Percentiles rank a stretch among this genome's conserved stretches.
Conservation (phyloP, 148 eudicot genomes). For the Chenopodium formosanum region DNA sequence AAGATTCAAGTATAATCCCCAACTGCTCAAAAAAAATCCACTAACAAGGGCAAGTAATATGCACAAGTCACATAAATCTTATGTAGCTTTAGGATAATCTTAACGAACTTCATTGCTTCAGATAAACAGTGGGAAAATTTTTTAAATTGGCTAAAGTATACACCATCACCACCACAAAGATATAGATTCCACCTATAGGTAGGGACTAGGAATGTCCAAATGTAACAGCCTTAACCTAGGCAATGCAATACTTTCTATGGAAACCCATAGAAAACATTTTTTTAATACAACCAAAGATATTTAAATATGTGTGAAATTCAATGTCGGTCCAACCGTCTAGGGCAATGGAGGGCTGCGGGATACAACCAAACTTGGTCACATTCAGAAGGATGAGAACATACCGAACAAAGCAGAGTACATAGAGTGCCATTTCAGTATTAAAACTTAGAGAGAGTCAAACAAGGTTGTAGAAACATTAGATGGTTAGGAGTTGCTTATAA, state of each 20-base stretch:
- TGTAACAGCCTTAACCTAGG: not conserved
- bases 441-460: not conserved
- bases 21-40: not conserved
- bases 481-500: not conserved
- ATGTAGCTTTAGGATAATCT: not conserved
- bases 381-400: not conserved
- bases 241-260: not conserved
- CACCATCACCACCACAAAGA: not conserved
- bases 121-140: not conserved
- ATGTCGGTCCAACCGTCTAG: no score
- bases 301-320: no score
- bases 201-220: not conserved
- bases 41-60: not conserved
- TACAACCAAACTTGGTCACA: not conserved
- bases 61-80: not conserved
- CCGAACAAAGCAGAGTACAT: not conserved
- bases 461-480: not conserved
- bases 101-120: not conserved
- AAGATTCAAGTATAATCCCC: no score
- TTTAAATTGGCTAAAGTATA: no score
- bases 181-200: not conserved
- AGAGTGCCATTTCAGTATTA: not conserved
- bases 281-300: not conserved
- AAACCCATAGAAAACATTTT: not conserved
- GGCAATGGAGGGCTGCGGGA: no score